Base-by-base conservation (phyloP, 2,329 filamentous ascomycete species). In the Microsporum ferrugineum region DNA sequence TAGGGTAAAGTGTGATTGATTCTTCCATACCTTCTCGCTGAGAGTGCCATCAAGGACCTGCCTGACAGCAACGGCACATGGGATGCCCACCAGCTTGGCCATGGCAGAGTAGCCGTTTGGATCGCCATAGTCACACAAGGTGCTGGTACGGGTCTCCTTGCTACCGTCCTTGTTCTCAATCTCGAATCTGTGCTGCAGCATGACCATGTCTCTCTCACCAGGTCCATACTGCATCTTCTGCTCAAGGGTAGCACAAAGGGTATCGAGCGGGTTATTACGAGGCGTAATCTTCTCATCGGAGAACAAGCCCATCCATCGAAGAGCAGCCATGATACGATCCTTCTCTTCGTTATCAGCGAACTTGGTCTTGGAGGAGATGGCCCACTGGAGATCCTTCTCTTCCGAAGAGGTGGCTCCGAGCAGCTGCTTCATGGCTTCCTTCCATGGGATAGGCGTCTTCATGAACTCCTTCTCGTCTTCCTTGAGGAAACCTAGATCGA, bases 181-280 rank as follows among this genome's bases (percentile, higher is more conserved):
- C 72, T 86, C 85, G 73, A 95, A 95, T 78, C 74, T 77, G 69
- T 79, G 77, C 68, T 79, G 77, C 39, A 79, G 70, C 77, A 88
- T 84, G 65, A 94, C 88, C 66, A 95, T 79, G 75, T 95, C 91
- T 63, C 91, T 86, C 83, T 96, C 90, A 63, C 82, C 87, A 68
- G 87, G 80, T 70, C 83, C 87, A 75, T 87, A 96, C 75, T 88
- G 83, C 89, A 95, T 95, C 84, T 95, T 95, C 80, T 88, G 78
- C 80, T 95, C 90, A 34, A 96, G 83, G 2, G 85, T 88, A 36
- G 89, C 89, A 78, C 91, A 96, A 43, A 96, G 84, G n/a, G 88
- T 92, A 75, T 96, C 91, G 29, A 96, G 82, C 2, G 90, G 88
- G 78, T 89, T 96, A 60, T 85, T 87, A 61, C 84, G 80, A 33